Evolutionary conservation across 2,329 filamentous ascomycete genomes (phyloP).

Genomic region (Pyrenophora graminea): DNA sequence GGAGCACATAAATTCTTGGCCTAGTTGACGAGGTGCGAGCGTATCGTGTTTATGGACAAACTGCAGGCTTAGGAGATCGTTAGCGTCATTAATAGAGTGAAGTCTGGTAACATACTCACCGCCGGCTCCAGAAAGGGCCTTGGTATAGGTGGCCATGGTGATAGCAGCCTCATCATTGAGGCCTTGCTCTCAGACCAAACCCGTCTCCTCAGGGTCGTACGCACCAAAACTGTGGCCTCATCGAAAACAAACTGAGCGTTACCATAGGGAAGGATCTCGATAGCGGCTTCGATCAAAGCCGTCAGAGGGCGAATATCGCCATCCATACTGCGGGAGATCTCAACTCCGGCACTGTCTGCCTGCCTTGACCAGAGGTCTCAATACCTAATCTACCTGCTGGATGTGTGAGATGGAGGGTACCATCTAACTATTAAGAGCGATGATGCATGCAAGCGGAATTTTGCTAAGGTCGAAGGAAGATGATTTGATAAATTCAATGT

Average conservation of each 20-base stretch:
- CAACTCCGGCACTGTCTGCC: constrained; percentile 32
- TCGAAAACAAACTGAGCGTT: constrained; percentile 69
- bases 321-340: constrained; percentile 73
- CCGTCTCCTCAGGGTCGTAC: constrained; percentile 60
- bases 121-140: constrained; percentile 30
- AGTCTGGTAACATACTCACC: constrained; percentile 22
- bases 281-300: constrained; percentile 62
- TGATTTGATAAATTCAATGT: no score
- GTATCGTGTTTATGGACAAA: constrained; percentile 19
- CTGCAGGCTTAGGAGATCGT: constrained; percentile 14
- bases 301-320: constrained; percentile 69
- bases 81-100: background rate
- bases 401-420: no score
- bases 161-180: constrained; percentile 36
- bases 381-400: no score
- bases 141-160: constrained; percentile 32
- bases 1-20: constrained; percentile 37
- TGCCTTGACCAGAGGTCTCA: constrained; percentile 21
- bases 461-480: no score
- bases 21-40: background rate
- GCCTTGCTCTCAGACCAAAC: constrained; percentile 52
- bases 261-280: constrained; percentile 57
- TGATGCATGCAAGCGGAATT: no score
- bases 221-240: constrained; percentile 69
- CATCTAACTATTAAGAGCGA: no score